Evolutionary conservation across 257 asterid species (phyloP), one percentile per base, ranked within the genome.

Genomic region (Lithospermum erythrorhizon): DNA sequence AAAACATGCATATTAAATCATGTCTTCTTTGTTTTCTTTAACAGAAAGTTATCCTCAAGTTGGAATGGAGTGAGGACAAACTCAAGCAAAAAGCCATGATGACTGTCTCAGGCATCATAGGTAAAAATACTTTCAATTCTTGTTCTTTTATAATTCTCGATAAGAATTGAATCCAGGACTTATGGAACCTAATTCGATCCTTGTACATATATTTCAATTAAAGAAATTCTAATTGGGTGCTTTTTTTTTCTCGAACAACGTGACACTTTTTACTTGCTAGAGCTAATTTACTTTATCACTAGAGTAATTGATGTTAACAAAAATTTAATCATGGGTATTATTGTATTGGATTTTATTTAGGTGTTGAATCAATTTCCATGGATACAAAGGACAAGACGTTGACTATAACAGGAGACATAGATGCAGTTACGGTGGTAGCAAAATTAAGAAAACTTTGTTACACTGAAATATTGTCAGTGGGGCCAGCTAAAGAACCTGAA

Each of bases 21-120:
- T 21, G 35, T 8, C 21, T 57, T 51, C 35, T 63, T 47, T 63
- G 52, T 35, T 32, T 61, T 57, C n/a, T 19, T 23, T 65, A 16
- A 47, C 74, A 73, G 78, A 68, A 73, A 68, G 74, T 68, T 14
- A 70, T 73, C 53, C 16, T 73, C 68, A 68, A 64, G 22, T 56
- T 73, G 78, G 68, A 56, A n/a, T 64, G 59, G 37, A 41, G 15
- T 16, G 74, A 73, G 45, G 78, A 73, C 32, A 73, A 73, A 65
- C 21, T 37, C 63, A 64, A 24, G 56, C 59, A 65, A 27, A 68
- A 73, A 25, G 78, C 71, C 52, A 64, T 73, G 78, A 64, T 61
- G 51, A 73, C 35, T 18, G 70, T 68, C 7, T 73, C 78, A 21
- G 74, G 68, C 19, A 61, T 73, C 7, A 49, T 64, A 49, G 74